Conservation (phyloP, 2,329 filamentous ascomycete species). For the Emericellopsis cladophorae region DNA sequence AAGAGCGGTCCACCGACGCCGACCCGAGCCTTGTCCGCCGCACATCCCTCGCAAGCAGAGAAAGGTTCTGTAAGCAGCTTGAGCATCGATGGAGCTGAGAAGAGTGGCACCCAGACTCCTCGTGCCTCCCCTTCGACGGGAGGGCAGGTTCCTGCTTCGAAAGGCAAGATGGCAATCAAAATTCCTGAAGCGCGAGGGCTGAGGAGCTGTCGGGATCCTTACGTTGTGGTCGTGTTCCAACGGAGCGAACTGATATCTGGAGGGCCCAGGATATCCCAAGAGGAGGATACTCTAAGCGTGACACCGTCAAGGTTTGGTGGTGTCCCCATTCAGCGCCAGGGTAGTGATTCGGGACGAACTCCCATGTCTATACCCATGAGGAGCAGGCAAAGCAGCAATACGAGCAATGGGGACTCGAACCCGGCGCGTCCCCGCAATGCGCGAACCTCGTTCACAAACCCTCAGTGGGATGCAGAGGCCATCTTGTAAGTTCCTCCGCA, state of each 20-base stretch:
- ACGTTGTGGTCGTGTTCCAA: slow-evolving; percentile 94
- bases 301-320: slow-evolving; percentile 39
- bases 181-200: slow-evolving; percentile 78
- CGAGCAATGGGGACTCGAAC: slow-evolving; percentile 59
- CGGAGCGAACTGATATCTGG: slow-evolving; percentile 92
- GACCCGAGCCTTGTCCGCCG: slow-evolving; percentile 68
- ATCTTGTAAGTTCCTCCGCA: slow-evolving; percentile 59
- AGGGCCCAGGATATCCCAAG: slow-evolving; percentile 56
- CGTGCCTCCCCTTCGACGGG: slow-evolving; percentile 26
- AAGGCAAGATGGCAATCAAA: slow-evolving; percentile 81
- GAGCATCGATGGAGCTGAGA: slow-evolving; percentile 28
- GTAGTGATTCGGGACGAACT: slow-evolving; percentile 68
- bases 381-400: slow-evolving; percentile 93
- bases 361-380: slow-evolving; percentile 94
- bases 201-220: slow-evolving; percentile 74
- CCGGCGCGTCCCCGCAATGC: slow-evolving; percentile 46
- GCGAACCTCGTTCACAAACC: slow-evolving; percentile 55
- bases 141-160: slow-evolving; percentile 56
- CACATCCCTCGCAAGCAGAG: slow-evolving; percentile 36
- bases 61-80: slow-evolving; percentile 24
- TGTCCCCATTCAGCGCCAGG: slow-evolving; percentile 53
- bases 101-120: slow-evolving; percentile 41
- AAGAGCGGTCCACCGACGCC: slow-evolving; percentile 93
- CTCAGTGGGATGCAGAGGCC: slow-evolving; percentile 91
- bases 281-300: slow-evolving; percentile 37